Percentiles rank a stretch among this genome's conserved stretches.
phyloP scores from a whole-genome alignment of 805 yeast species.

The Priceomyces castillae region DNA sequence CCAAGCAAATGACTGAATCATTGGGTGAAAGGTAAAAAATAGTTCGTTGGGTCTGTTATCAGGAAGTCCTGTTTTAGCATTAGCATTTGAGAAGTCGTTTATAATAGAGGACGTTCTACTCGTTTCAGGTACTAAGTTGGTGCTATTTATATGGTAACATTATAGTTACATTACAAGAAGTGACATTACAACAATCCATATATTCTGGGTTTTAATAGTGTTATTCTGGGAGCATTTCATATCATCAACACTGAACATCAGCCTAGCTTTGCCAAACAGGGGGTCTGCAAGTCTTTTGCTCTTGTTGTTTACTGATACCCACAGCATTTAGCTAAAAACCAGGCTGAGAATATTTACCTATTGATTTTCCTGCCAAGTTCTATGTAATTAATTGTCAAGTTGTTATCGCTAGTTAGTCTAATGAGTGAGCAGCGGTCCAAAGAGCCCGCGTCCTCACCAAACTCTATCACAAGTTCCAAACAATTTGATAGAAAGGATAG shows the following conservation, averaged over 20 bases:
- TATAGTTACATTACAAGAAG: too few relatives aligned
- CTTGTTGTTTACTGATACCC: too few relatives aligned
- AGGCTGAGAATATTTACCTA: background rate
- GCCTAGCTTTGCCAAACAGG: too few relatives aligned
- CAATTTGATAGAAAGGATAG: conserved; percentile 5
- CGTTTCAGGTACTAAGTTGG: too few relatives aligned
- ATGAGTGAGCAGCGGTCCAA: conserved; percentile 31
- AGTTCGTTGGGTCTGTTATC: background rate
- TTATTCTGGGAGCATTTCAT: too few relatives aligned
- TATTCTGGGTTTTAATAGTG: too few relatives aligned
- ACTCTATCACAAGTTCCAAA: conserved; percentile 7
- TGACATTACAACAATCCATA: too few relatives aligned
- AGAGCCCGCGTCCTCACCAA: conserved; percentile 15
- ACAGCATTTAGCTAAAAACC: background rate
- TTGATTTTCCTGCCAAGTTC: conserved; percentile 1
- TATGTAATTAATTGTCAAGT: conserved; percentile 16
- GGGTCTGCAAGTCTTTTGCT: too few relatives aligned
- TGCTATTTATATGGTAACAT: too few relatives aligned
- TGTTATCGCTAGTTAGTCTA: conserved; percentile 33
- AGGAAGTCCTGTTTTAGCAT: background rate
- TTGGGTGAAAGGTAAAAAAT: background rate
- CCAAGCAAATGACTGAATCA: background rate
- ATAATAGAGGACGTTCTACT: too few relatives aligned
- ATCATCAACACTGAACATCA: too few relatives aligned
- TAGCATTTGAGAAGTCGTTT: background rate